These are phyloP conservation scores for Leccinum huronense DNA, from an alignment of 1,284 basidiomycete genomes.

Conservation along the genomic window DNA sequence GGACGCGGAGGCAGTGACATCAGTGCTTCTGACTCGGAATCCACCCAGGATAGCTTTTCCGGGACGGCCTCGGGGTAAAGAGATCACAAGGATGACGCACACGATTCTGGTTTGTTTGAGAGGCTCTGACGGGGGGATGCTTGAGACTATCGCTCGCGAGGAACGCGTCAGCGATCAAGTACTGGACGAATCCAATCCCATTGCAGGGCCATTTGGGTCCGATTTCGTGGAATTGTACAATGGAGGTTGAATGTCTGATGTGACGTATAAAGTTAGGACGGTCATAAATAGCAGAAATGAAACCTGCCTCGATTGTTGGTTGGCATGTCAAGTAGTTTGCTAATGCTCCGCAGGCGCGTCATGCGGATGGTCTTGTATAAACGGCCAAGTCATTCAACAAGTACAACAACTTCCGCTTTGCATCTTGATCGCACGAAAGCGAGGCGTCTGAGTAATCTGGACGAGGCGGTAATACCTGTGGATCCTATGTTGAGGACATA, in stretches of 20 bases:
- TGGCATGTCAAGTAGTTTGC: constrained; percentile 31
- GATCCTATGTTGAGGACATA: not conserved
- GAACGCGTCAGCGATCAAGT: constrained; percentile 24
- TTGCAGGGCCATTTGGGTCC: constrained; percentile 28
- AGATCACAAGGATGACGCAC: constrained; percentile 14
- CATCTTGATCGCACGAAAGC: not conserved
- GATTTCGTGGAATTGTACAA: constrained; percentile 35
- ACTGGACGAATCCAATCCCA: constrained; percentile 26
- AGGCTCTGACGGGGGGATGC: constrained; percentile 21
- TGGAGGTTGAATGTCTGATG: constrained; percentile 31
- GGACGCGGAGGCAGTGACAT: constrained; percentile 23
- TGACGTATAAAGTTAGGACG: constrained; percentile 33
- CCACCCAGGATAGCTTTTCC: constrained; percentile 24
- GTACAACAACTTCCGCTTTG: not conserved
- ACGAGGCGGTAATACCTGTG: not conserved
- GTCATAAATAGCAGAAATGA: constrained; percentile 34
- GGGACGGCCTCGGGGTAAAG: constrained; percentile 22
- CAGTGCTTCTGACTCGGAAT: constrained; percentile 23
- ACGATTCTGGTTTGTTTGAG: constrained; percentile 5
- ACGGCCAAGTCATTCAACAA: constrained; percentile 18
- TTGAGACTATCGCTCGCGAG: constrained; percentile 2
- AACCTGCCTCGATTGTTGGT: constrained; percentile 29
- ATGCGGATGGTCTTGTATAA: constrained; percentile 29
- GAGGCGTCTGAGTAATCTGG: not conserved
- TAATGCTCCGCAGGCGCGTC: constrained; percentile 28